Base-by-base conservation (phyloP, 345 rosid genomes). In the Mallotus nudiflorus region DNA sequence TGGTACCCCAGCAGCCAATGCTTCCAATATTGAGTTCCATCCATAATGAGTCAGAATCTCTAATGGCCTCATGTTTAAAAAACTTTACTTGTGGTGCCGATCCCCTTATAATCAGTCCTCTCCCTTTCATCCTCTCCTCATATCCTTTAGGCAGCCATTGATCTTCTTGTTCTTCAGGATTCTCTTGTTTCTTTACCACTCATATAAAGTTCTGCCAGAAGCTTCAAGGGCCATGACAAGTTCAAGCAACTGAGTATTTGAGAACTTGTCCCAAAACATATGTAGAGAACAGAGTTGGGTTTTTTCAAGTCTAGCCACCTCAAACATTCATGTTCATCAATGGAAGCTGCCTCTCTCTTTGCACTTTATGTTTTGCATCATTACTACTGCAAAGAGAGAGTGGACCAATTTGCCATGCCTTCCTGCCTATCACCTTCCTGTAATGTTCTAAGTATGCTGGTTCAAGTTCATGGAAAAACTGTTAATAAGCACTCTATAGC, bases 31-130 rank as follows among this genome's bases (percentile, higher is more conserved):
- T 1, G 87, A 86, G 73, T 81, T 86, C 89, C 86, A 86, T 51
- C 89, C 87, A 19, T 86, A 86, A 15, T 84, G 87, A 3, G 88
- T 86, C 75, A 86, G 5, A 81, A 84, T 39, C 84, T 29, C 85
- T 82, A 1, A 68, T 48, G 3, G 86, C 83, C 73, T 78, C 73
- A 37, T 84, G 81, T 6, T 84, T 86, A 33, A 86, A 83, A 31
- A 86, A 80, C 57, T 72, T 12, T 18, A 80, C 68, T n/a, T 86
- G 87, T 9, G 86, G 83, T 0, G 86, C 87, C 87, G 86, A 82
- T 52, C 82, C 84, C 14, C 64, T 42, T 20, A 81, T 77, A 12
- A 85, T 74, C 57, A 85, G 18, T 0, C 86, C 86, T 31, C 35
- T 76, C 3, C 53, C 86, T 65, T 72, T 28, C n/a, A 44, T 28